phyloP scores from a whole-genome alignment of 345 rosid species.

The Acer saccharum region DNA sequence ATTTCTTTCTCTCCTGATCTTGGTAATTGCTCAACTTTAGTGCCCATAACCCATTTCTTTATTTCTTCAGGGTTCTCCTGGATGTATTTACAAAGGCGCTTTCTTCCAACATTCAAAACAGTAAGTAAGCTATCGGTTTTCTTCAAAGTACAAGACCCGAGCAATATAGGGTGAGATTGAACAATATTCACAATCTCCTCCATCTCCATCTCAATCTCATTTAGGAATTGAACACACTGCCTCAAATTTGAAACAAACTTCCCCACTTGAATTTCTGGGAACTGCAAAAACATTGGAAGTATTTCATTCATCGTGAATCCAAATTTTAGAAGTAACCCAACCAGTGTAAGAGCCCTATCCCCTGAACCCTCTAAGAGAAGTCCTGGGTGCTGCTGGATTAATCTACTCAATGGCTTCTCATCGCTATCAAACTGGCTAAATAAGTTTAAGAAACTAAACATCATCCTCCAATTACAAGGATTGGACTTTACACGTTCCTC shows the following conservation, averaged over 20 bases:
- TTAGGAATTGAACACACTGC: slow-evolving; percentile 46
- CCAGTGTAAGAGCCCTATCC: slow-evolving; percentile 34
- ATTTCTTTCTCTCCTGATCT: slow-evolving; percentile 21
- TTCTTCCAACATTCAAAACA: slow-evolving; percentile 56
- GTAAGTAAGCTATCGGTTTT: slow-evolving; percentile 52
- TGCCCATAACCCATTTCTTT: slow-evolving; percentile 55
- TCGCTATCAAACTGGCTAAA: slow-evolving; percentile 38
- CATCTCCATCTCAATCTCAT: slow-evolving; percentile 57
- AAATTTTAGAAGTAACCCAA: slow-evolving; percentile 57
- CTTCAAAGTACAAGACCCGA: slow-evolving; percentile 62
- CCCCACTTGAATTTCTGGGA: slow-evolving; percentile 50
- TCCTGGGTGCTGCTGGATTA: slow-evolving; percentile 56
- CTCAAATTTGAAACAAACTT: slow-evolving; percentile 59
- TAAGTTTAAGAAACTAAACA: slow-evolving; percentile 42
- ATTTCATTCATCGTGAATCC: slow-evolving; percentile 52
- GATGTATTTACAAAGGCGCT: slow-evolving; percentile 47
- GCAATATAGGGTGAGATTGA: slow-evolving; percentile 42
- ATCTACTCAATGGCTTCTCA: slow-evolving; percentile 37
- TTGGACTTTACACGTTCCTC: slow-evolving; percentile 45
- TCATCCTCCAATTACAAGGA: slow-evolving; percentile 60
- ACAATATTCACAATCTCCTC: slow-evolving; percentile 54
- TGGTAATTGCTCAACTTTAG: slow-evolving; percentile 45
- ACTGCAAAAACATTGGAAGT: slow-evolving; percentile 47
- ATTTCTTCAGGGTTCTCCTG: slow-evolving; percentile 62
- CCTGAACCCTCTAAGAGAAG: slow-evolving; percentile 64